Conservation (phyloP, 1,284 basidiomycete genomes). For the Hypsizygus ulmarius region DNA sequence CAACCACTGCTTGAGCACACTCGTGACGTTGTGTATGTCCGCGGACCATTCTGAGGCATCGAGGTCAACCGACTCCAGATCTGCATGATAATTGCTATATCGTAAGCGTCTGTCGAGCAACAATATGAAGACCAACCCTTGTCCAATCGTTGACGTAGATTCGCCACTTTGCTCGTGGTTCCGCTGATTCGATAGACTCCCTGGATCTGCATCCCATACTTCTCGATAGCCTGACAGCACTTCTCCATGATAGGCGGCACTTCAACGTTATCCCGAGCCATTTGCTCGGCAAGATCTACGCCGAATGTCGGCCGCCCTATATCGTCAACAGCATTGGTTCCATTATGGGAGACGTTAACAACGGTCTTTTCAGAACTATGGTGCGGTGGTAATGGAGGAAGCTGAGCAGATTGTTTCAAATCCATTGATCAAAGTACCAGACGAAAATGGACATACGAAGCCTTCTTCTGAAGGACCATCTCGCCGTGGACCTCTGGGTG, state of each 20-base stretch:
- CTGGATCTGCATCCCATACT: constrained; percentile 78
- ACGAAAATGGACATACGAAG: constrained; percentile 66
- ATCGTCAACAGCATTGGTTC: constrained; percentile 47
- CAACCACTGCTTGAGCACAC: constrained; percentile 94
- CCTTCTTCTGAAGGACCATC: constrained; percentile 86
- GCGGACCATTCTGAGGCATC: constrained; percentile 87
- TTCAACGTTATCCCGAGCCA: constrained; percentile 85
- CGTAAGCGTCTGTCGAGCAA: not conserved
- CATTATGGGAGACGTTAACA: constrained; percentile 31
- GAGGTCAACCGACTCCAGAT: constrained; percentile 82
- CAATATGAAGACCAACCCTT: constrained; percentile 54
- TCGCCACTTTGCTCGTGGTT: constrained; percentile 84
- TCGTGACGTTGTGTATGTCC: constrained; percentile 95
- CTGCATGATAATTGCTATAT: constrained; percentile 38
- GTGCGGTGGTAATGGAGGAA: constrained; percentile 58
- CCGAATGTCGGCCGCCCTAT: constrained; percentile 82
- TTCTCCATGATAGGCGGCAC: constrained; percentile 88
- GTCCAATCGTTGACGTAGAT: constrained; percentile 84
- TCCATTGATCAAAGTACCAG: no score
- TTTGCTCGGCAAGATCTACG: constrained; percentile 88
- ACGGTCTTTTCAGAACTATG: constrained; percentile 27
- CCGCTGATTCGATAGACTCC: constrained; percentile 96
- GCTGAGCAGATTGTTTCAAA: constrained; percentile 39
- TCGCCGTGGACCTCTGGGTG: constrained; percentile 69
- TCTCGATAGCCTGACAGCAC: constrained; percentile 91